Evolutionary conservation across 345 rosid genomes (phyloP), one percentile per base, ranked within the genome.

Genomic region (Camelina neglecta): DNA sequence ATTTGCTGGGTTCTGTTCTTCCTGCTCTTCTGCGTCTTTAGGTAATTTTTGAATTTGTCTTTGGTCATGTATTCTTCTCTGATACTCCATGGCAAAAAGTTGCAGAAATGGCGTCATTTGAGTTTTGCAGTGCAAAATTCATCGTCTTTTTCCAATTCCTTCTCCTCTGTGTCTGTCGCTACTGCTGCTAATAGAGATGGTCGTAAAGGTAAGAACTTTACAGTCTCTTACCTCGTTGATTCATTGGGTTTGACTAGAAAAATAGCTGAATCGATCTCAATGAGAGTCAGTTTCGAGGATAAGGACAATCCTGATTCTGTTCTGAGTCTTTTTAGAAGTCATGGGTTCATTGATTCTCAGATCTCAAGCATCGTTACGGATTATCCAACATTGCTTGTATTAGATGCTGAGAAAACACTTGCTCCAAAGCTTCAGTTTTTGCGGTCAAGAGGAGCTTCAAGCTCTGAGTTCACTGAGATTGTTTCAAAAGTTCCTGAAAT

Each of bases 341-440:
- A 74, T 38, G 80, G 70, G 0, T 81, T 81, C 77, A 60, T 60
- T 1, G 7, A 65, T 6, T 69, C 74, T 75, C 84, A 82, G 23
- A 69, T 83, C 29, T 42, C 65, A 8, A 21, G 0, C n/a, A 42
- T 74, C n/a, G 20, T 83, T 31, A 65, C 23, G 9, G 3, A 0
- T 0, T 57, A 26, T 0, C 86, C 84, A 6, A 0, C 0, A 1
- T 3, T 85, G 57, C 85, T 85, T 33, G 1, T 38, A 4, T 7
- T 0, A 3, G 49, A 73, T 59, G 56, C 53, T 29, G 64, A 74
- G 67, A 74, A n/a, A 18, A 55, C 70, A 0, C 41, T 81, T 24
- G 69, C 4, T 41, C 88, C 83, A n/a, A 81, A 81, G 60, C 56
- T 81, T 8, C 1, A 18, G 49, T 11, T 54, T 72, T 63, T 21